Percentiles rank a stretch among this genome's conserved stretches.
These are phyloP conservation scores for Hemerocallis citrina DNA, from an alignment of 106 monocot genomes.

Conservation along the genomic window DNA sequence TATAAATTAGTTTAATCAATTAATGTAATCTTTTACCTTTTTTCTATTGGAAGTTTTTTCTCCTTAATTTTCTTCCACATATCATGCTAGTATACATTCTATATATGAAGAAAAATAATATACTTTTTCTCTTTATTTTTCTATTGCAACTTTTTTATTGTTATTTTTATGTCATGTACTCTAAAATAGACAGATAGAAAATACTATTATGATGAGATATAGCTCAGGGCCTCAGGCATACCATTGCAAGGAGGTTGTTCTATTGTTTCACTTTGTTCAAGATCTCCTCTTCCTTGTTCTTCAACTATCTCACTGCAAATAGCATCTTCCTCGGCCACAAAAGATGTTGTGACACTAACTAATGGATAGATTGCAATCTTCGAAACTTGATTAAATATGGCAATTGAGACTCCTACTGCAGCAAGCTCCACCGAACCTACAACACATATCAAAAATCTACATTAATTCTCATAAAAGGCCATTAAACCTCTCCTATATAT, in stretches of 20 bases:
- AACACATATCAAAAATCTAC: neutral
- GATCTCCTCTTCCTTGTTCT: slow-evolving; percentile 23
- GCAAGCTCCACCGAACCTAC: slow-evolving; percentile 67
- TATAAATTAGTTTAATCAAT: too few relatives aligned
- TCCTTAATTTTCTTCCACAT: too few relatives aligned
- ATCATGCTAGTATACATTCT: too few relatives aligned
- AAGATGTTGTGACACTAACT: slow-evolving; percentile 83
- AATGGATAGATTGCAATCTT: slow-evolving; percentile 66
- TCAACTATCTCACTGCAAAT: slow-evolving; percentile 15
- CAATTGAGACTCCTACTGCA: slow-evolving; percentile 78
- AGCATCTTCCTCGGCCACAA: slow-evolving; percentile 86
- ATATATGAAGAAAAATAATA: too few relatives aligned
- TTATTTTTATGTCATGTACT: too few relatives aligned
- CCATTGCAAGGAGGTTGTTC: slow-evolving; percentile 13
- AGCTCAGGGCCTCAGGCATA: slow-evolving; percentile 2
- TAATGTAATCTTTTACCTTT: too few relatives aligned
- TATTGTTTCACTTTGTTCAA: slow-evolving; percentile 28
- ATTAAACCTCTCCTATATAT: neutral
- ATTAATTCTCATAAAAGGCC: too few relatives aligned
- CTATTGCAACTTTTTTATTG: too few relatives aligned
- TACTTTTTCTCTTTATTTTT: too few relatives aligned
- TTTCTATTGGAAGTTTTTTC: too few relatives aligned
- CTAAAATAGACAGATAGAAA: too few relatives aligned
- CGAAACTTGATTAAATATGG: slow-evolving; percentile 70
- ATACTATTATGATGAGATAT: too few relatives aligned